These are phyloP conservation scores for Penicillium sp. DNA, from an alignment of 2,329 filamentous ascomycete genomes.

Conservation along the genomic window DNA sequence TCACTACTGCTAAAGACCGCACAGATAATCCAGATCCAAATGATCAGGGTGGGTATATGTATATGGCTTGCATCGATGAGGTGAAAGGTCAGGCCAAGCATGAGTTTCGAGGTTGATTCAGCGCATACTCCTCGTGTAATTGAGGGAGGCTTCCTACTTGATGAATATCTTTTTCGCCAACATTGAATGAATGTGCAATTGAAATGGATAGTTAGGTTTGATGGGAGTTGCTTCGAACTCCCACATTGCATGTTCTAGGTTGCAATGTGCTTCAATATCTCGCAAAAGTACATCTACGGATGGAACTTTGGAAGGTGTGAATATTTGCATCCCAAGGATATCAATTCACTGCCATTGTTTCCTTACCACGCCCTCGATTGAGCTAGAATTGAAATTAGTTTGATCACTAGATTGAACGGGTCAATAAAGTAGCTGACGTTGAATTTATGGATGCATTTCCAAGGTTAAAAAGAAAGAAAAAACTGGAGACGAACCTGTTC, in stretches of 20 bases:
- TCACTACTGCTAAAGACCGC: constrained; percentile 6
- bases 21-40: constrained; percentile 5
- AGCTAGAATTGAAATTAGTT: background rate
- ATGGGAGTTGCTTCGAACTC: too few species aligned
- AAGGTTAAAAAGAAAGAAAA: too few species aligned
- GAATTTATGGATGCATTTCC: too few species aligned
- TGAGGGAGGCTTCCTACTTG: too few species aligned
- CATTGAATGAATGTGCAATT: too few species aligned
- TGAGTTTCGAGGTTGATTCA: constrained; percentile 1
- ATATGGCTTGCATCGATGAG: background rate
- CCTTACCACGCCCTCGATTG: too few species aligned
- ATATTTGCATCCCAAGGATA: background rate
- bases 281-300: background rate
- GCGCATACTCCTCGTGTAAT: too few species aligned
- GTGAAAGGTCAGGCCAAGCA: constrained; percentile 3
- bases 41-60: constrained; percentile 9
- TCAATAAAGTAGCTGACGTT: too few species aligned
- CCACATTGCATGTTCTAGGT: too few species aligned
- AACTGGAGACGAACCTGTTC: too few species aligned
- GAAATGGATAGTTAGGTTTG: too few species aligned
- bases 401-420: background rate
- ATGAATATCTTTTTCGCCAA: too few species aligned
- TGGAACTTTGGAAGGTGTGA: background rate
- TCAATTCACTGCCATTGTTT: background rate
- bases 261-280: background rate